Evolutionary conservation across 208 protist species (phyloP), one percentile per base, ranked within the genome.

Genomic region (Naegleria fowleri): DNA sequence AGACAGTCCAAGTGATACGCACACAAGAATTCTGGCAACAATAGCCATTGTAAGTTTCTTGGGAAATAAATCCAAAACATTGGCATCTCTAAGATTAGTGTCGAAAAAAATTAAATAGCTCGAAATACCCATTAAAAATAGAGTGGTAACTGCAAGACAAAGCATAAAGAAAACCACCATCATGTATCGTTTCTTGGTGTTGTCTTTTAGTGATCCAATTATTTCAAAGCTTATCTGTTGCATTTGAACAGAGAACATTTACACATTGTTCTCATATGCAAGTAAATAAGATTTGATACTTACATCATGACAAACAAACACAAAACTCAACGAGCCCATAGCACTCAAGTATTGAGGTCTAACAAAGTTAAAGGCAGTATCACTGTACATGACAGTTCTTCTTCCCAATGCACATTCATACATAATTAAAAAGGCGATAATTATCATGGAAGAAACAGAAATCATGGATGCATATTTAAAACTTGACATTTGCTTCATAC

Each of bases 41-140:
- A 88, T 58, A 0, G 41, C 85, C n/a, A 88, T 39, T 25, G 5
- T 19, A 88, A 38, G 13, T 38, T n/a, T 58, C 19, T 39, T 48
- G 38, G 85, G 85, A 38, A 88, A 88, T 38, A 88, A 88, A 19
- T 58, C 9, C 39, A 88, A 48, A 29, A 88, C 19, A 88, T 88
- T 88, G 5, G 85, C 43, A 39, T 58, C 29, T 19, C 9, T 5
- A 19, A 88, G 33, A 58, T 88, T 88, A 13, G 33, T 13, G 39
- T 58, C 41, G 19, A 36, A 88, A 36, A 88, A 88, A 13, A 88
- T 58, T 2, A 88, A 88, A 39, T 59, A 88, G 11, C 85, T 39
- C 1, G n/a, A 58, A 52, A 88, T 6, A 39, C 85, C 85, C 11
- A 58, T 58, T 6, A 58, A 33, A 58, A 16, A 7, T 22, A 51